A percentile compares a stretch with the other conserved stretches of the same genome.
Conservation (phyloP, 257 asterid species). For the Penstemon davidsonii region DNA sequence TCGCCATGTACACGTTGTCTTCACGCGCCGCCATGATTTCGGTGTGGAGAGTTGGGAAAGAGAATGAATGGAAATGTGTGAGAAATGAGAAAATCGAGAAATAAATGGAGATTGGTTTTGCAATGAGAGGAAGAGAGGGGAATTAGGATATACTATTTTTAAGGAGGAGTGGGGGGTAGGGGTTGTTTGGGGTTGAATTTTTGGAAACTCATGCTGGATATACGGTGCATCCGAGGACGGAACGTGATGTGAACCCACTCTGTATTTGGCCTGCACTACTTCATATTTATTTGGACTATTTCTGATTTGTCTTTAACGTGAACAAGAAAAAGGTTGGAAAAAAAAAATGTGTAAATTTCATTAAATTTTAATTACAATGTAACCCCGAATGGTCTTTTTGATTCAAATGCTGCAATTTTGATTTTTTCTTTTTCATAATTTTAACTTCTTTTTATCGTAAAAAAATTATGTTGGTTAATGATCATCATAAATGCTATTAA, state of each 20-base stretch:
- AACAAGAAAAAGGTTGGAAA: too few species aligned
- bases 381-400: too few species aligned
- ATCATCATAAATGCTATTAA: too few species aligned
- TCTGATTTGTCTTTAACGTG: too few species aligned
- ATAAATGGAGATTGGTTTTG: not conserved
- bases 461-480: too few species aligned
- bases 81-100: not conserved
- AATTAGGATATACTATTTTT: constrained; percentile 1
- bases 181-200: not conserved
- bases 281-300: too few species aligned
- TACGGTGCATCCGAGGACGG: not conserved
- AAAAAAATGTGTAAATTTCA: too few species aligned
- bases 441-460: too few species aligned
- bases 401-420: too few species aligned
- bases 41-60: not conserved
- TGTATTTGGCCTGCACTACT: too few species aligned
- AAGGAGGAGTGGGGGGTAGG: not conserved
- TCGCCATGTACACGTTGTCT: constrained; percentile 78
- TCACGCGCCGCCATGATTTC: constrained; percentile 52
- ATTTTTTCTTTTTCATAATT: too few species aligned
- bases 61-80: constrained; percentile 1
- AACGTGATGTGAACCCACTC: not conserved
- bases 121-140: constrained; percentile 8
- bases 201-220: not conserved
- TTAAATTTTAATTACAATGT: too few species aligned